phyloP scores from a whole-genome alignment of 169 alveolate species.

The Plasmodium malariae region DNA sequence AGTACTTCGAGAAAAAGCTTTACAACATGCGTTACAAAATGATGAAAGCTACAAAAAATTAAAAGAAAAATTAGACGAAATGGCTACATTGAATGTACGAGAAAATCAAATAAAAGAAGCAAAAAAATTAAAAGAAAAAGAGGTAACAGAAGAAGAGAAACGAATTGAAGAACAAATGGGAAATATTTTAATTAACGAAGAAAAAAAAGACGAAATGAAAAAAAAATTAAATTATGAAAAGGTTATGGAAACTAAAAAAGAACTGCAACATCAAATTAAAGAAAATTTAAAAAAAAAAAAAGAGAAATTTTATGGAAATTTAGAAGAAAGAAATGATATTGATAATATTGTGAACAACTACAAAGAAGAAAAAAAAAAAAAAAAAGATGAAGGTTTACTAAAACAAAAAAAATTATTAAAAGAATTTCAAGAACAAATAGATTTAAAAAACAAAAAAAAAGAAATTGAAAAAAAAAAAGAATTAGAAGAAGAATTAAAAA shows the following conservation, averaged over 20 bases:
- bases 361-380: constrained; percentile 62
- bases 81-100: constrained; percentile 50
- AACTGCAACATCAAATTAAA: constrained; percentile 61
- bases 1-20: constrained; percentile 45
- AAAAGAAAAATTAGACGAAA: constrained; percentile 61
- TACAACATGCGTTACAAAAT: constrained; percentile 60
- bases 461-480: constrained; percentile 51
- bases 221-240: constrained; percentile 44
- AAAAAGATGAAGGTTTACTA: constrained; percentile 55
- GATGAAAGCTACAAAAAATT: constrained; percentile 64
- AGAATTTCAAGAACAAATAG: constrained; percentile 75
- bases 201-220: constrained; percentile 30
- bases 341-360: constrained; percentile 48
- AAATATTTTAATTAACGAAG: constrained; percentile 52
- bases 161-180: constrained; percentile 39
- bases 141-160: constrained; percentile 22
- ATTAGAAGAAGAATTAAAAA: constrained; percentile 62
- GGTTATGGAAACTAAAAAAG: constrained; percentile 68
- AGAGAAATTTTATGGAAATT: constrained; percentile 14
- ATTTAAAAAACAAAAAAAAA: constrained; percentile 65
- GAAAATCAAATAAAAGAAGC: constrained; percentile 75
- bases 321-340: constrained; percentile 43
- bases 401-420: constrained; percentile 65
- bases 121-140: constrained; percentile 20
- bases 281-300: constrained; percentile 64